These are phyloP conservation scores for Cordyceps sp. DNA, from an alignment of 2,329 filamentous ascomycete species.

Conservation along the genomic window DNA sequence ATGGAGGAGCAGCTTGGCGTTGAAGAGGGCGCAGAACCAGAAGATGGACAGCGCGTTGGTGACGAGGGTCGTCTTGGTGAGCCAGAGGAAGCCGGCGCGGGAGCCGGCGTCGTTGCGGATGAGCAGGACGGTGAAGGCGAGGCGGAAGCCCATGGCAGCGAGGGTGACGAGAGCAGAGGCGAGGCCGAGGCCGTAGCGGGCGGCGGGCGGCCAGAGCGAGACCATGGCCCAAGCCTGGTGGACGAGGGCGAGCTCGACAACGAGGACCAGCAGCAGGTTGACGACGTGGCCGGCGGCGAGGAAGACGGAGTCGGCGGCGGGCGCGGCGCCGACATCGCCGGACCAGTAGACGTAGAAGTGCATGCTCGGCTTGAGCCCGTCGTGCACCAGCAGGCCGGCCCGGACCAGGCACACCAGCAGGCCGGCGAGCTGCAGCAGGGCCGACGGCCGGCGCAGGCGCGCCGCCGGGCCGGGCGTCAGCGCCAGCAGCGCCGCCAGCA, in stretches of 20 bases:
- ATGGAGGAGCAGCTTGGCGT: slow-evolving; percentile 30
- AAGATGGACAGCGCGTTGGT: slow-evolving; percentile 24
- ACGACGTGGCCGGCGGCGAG: slow-evolving; percentile 15
- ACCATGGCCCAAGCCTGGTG: slow-evolving; percentile 37
- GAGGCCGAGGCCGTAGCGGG: slow-evolving; percentile 13
- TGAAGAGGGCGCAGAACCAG: slow-evolving; percentile 41
- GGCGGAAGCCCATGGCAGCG: slow-evolving; percentile 13
- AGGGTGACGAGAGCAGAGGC: slow-evolving; percentile 19
- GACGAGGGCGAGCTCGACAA: slow-evolving; percentile 29
- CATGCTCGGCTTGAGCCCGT: slow-evolving; percentile 42
- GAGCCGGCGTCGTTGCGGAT: slow-evolving; percentile 12
- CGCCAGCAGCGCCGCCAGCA: slow-evolving; percentile 48
- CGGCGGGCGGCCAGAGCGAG: slow-evolving; percentile 24
- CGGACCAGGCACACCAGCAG: slow-evolving; percentile 46
- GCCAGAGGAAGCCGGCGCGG: slow-evolving; percentile 15
- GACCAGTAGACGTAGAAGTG: slow-evolving; percentile 44
- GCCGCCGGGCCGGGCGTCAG: slow-evolving; percentile 46
- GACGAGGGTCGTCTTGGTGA: slow-evolving; percentile 20
- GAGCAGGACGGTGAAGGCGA: slow-evolving; percentile 20
- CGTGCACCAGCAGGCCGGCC: slow-evolving; percentile 36
- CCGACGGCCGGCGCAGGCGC: slow-evolving; percentile 48
- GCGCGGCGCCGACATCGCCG: slow-evolving; percentile 34
- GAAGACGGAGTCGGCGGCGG: slow-evolving; percentile 19
- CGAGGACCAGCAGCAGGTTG: slow-evolving; percentile 19
- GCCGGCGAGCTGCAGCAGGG: slow-evolving; percentile 45